These are phyloP conservation scores for Aureobasidium sp. DNA, from an alignment of 2,329 filamentous ascomycete genomes.

Conservation along the genomic window DNA sequence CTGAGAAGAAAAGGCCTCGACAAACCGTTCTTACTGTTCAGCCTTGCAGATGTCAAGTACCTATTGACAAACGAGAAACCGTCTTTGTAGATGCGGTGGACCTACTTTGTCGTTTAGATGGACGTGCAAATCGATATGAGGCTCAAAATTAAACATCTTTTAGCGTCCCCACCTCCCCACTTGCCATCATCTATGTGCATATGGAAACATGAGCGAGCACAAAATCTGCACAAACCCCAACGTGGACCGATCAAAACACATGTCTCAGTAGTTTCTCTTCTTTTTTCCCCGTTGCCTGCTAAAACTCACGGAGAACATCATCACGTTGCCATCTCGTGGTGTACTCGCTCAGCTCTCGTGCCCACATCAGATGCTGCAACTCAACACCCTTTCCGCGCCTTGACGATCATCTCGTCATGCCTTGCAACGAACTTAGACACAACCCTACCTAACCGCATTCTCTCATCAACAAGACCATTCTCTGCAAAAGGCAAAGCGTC, in stretches of 20 bases:
- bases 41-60: neutral
- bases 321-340: neutral
- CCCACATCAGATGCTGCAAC: too few relatives aligned
- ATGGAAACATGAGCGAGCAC: too few relatives aligned
- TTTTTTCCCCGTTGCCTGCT: neutral
- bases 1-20: neutral
- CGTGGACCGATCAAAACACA: too few relatives aligned
- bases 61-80: too few relatives aligned
- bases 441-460: conserved; percentile 2
- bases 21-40: neutral
- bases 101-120: neutral
- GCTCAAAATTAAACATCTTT: conserved; percentile 9
- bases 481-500: neutral
- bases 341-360: neutral
- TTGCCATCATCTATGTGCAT: too few relatives aligned
- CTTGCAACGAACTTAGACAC: too few relatives aligned
- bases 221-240: too few relatives aligned
- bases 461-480: neutral
- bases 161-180: too few relatives aligned
- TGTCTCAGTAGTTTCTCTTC: too few relatives aligned
- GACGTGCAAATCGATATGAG: neutral
- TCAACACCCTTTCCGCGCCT: neutral
- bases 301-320: neutral
- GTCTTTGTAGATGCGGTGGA: too few relatives aligned
- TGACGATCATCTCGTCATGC: neutral